Conservation (phyloP, 2,329 filamentous ascomycete species). For the Monosporascus ibericus region DNA sequence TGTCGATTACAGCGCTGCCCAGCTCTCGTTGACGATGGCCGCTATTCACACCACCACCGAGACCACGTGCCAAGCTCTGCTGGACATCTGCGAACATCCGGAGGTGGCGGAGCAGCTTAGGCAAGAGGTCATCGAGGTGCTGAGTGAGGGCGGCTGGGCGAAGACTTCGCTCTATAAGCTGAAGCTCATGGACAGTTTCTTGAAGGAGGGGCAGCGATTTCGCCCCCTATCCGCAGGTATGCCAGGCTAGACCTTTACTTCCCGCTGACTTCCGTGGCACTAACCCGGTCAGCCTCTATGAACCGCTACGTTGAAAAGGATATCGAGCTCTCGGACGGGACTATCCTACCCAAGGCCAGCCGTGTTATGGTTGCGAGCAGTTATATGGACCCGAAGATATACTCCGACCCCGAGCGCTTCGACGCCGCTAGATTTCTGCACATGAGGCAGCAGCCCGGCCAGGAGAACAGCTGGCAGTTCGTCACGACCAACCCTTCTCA, state of each 20-base stretch:
- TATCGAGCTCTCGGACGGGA: constrained; percentile 22
- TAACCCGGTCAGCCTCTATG: constrained; percentile 19
- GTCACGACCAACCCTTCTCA: constrained; percentile 28
- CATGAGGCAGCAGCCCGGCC: constrained; percentile 22
- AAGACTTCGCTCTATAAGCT: constrained; percentile 28
- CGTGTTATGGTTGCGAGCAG: constrained; percentile 24
- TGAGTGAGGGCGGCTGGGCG: constrained; percentile 24
- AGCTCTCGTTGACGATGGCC: constrained; percentile 31
- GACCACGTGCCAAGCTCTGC: constrained; percentile 28
- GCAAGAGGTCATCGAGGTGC: constrained; percentile 34
- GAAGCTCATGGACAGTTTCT: constrained; percentile 33
- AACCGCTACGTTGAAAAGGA: constrained; percentile 23
- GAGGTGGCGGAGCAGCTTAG: constrained; percentile 38
- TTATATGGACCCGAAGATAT: constrained; percentile 21
- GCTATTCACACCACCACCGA: constrained; percentile 38
- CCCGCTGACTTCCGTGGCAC: background rate
- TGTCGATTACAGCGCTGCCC: constrained; percentile 26
- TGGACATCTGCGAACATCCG: constrained; percentile 38
- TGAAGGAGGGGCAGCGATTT: constrained; percentile 32
- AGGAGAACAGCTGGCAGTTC: constrained; percentile 29
- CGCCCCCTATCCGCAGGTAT: constrained; percentile 22
- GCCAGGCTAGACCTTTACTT: constrained; percentile 1
- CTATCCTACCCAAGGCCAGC: constrained; percentile 18
- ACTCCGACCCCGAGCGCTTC: constrained; percentile 22
- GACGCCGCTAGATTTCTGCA: constrained; percentile 24